Evolutionary conservation across 495 filamentous ascomycete species (phyloP).

Genomic region (Cercophora samala): DNA sequence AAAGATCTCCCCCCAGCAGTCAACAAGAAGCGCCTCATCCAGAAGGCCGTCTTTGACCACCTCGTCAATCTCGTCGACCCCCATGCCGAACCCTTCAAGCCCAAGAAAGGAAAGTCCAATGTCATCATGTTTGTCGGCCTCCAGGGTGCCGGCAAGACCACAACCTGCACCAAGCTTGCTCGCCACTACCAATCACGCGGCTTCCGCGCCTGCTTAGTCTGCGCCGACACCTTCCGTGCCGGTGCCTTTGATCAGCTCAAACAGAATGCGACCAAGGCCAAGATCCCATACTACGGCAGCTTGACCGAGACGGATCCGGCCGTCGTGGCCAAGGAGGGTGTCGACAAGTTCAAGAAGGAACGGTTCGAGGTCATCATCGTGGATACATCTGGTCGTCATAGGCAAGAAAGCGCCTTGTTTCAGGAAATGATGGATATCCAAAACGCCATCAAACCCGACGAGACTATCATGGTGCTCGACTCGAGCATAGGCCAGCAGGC

Average conservation of each 20-base stretch:
- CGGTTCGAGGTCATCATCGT: slow-evolving; percentile 98
- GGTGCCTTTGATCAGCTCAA: slow-evolving; percentile 98
- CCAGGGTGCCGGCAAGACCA: slow-evolving; percentile 96
- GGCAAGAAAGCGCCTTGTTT: slow-evolving; percentile 92
- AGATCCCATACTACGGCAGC: slow-evolving; percentile 97
- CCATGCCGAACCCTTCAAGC: slow-evolving; percentile 92
- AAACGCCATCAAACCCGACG: slow-evolving; percentile 82
- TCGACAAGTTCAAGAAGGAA: slow-evolving; percentile 99
- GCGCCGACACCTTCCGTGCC: slow-evolving; percentile 96
- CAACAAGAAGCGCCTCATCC: slow-evolving; percentile 97
- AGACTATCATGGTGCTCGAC: slow-evolving; percentile 98
- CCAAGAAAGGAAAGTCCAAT: slow-evolving; percentile 92
- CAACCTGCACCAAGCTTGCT: slow-evolving; percentile 95
- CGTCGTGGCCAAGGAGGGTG: slow-evolving; percentile 86
- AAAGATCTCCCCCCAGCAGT: slow-evolving; percentile 79
- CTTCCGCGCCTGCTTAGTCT: slow-evolving; percentile 92
- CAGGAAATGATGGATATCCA: slow-evolving; percentile 99
- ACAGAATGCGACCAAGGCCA: slow-evolving; percentile 97
- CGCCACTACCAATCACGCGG: slow-evolving; percentile 91
- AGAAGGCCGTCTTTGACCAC: slow-evolving; percentile 97
- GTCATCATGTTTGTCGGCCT: slow-evolving; percentile 99
- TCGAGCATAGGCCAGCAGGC: slow-evolving; percentile 94
- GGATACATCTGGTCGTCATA: slow-evolving; percentile 90
- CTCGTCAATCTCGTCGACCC: slow-evolving; percentile 94
- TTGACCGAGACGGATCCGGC: slow-evolving; percentile 95